Percentiles rank a stretch among this genome's conserved stretches.
Evolutionary conservation across 805 yeast species (phyloP).

Genomic region (Kazachstania bromeliacearum): DNA sequence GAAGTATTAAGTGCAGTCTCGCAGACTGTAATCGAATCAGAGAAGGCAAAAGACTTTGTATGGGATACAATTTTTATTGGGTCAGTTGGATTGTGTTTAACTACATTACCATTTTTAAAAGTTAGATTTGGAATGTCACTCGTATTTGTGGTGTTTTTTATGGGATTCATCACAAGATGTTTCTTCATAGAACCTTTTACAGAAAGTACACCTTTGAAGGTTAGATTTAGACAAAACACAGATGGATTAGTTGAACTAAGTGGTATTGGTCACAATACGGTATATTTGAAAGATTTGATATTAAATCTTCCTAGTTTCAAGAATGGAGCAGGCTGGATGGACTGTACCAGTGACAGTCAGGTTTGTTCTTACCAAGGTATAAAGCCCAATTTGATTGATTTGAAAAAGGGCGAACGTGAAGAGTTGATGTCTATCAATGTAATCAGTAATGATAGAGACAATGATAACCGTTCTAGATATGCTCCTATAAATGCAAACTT

Average conservation of each 20-base stretch:
- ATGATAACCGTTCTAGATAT: conserved; percentile 40
- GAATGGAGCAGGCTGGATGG: conserved; percentile 18
- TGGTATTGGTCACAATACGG: conserved; percentile 6
- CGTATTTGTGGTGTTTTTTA: background rate
- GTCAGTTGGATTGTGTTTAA: conserved; percentile 27
- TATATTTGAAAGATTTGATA: conserved; percentile 35
- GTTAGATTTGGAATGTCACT: conserved; percentile 1
- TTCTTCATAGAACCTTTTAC: conserved; percentile 48
- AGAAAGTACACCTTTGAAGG: conserved; percentile 49
- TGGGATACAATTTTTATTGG: conserved; percentile 26
- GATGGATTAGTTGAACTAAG: conserved; percentile 26
- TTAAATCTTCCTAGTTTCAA: conserved; percentile 59
- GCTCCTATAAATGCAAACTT: conserved; percentile 60
- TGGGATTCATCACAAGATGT: conserved; percentile 17
- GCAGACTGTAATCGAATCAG: conserved; percentile 65
- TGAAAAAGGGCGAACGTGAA: conserved; percentile 26
- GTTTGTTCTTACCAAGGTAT: conserved; percentile 43
- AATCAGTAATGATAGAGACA: conserved; percentile 39
- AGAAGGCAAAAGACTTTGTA: conserved; percentile 33
- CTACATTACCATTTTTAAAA: conserved; percentile 2
- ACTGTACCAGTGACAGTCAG: conserved; percentile 38
- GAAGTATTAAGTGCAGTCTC: conserved; percentile 39
- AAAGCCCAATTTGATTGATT: conserved; percentile 40
- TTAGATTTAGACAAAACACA: conserved; percentile 57
- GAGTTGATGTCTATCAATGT: conserved; percentile 42